phyloP scores from a whole-genome alignment of 176 grass and related monocot genomes.

The Pontederia crassipes region DNA sequence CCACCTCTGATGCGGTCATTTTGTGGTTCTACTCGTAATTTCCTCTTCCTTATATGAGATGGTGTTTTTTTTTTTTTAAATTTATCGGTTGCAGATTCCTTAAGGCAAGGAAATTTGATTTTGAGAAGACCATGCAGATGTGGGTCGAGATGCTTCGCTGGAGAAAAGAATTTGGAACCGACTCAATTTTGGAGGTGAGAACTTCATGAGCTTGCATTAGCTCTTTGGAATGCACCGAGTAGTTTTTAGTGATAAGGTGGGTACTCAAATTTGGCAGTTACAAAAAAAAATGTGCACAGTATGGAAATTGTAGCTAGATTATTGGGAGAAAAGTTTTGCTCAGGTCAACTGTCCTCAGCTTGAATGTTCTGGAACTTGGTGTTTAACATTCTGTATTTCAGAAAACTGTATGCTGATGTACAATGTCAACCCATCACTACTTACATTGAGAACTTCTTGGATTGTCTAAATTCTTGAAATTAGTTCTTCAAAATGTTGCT shows the following conservation, averaged over 20 bases:
- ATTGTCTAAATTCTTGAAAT: no score
- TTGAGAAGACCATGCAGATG: slow-evolving; percentile 83
- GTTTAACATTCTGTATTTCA: no score
- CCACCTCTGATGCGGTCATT: background rate
- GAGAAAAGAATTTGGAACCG: slow-evolving; percentile 82
- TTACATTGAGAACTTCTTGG: no score
- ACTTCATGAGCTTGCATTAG: background rate
- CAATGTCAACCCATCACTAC: no score
- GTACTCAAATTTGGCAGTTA: no score
- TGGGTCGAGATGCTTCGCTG: slow-evolving; percentile 93
- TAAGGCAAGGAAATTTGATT: slow-evolving; percentile 87
- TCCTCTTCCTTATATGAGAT: background rate
- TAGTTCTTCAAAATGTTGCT: no score
- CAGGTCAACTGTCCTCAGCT: no score
- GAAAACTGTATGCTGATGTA: no score
- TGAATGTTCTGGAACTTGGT: no score
- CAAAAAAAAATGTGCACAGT: no score
- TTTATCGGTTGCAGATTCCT: slow-evolving; percentile 51
- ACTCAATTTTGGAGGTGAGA: slow-evolving; percentile 80
- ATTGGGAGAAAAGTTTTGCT: no score
- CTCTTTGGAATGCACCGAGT: background rate
- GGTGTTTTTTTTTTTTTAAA: background rate
- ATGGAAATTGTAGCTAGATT: no score
- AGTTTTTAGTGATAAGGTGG: background rate
- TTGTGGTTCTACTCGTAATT: background rate